A percentile compares a stretch with the other conserved stretches of the same genome.
Evolutionary conservation across 2,329 filamentous ascomycete species (phyloP).

Genomic region (Diaporthe nobilis): DNA sequence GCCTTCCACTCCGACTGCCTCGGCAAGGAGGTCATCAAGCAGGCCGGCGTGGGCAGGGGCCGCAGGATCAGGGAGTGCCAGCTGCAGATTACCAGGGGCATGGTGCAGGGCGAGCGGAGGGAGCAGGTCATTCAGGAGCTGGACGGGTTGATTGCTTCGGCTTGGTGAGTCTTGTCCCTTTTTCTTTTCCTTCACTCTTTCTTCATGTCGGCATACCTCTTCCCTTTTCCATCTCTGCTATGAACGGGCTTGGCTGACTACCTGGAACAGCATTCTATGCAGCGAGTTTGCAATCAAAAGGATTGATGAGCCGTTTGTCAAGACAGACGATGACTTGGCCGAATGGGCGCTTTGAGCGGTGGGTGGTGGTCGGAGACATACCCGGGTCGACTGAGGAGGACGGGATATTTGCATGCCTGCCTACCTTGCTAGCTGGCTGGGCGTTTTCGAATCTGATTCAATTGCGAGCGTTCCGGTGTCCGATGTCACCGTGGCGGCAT

Average conservation of each 20-base stretch:
- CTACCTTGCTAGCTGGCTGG: background rate
- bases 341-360: constrained; percentile 77
- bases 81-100: constrained; percentile 82
- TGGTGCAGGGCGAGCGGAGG: constrained; percentile 78
- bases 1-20: constrained; percentile 97
- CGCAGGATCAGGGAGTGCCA: constrained; percentile 89
- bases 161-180: constrained; percentile 73
- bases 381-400: background rate
- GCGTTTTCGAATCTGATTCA: constrained; percentile 4
- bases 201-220: background rate
- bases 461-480: background rate
- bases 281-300: constrained; percentile 95
- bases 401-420: background rate
- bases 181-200: background rate
- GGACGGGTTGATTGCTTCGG: constrained; percentile 90
- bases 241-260: background rate
- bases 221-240: background rate
- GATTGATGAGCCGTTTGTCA: constrained; percentile 93
- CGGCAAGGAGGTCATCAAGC: constrained; percentile 86
- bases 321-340: constrained; percentile 76
- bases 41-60: constrained; percentile 81
- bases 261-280: constrained; percentile 82
- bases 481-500: background rate
- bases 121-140: constrained; percentile 90
- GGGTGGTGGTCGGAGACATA: background rate